Conservation (phyloP, 1,284 basidiomycete species). For the Inonotus obliquus region DNA sequence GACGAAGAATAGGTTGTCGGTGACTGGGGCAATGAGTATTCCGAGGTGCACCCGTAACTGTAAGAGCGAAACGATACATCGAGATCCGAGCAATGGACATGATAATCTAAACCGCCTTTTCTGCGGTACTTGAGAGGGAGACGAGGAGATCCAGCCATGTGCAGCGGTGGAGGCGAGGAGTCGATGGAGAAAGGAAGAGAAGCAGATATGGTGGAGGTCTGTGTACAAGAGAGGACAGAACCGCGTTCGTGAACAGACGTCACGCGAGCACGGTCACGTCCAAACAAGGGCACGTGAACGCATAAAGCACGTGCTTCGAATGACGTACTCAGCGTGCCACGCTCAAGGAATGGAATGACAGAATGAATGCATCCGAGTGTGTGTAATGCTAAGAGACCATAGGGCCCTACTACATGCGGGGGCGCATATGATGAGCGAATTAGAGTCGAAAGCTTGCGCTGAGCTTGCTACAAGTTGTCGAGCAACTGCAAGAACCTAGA, state of each 20-base stretch:
- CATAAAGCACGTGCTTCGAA: too few relatives aligned
- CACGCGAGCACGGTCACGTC: not conserved
- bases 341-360: too few relatives aligned
- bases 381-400: too few relatives aligned
- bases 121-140: slow-evolving; percentile 14
- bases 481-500: too few relatives aligned
- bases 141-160: slow-evolving; percentile 15
- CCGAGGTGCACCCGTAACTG: not conserved
- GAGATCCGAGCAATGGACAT: slow-evolving; percentile 1
- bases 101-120: slow-evolving; percentile 10
- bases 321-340: not conserved
- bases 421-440: too few relatives aligned
- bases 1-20: slow-evolving; percentile 13
- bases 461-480: too few relatives aligned
- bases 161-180: slow-evolving; percentile 2
- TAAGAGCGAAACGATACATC: slow-evolving; percentile 10
- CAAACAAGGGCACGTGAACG: slow-evolving; percentile 8
- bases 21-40: slow-evolving; percentile 9
- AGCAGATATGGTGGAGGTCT: slow-evolving; percentile 9
- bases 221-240: slow-evolving; percentile 8
- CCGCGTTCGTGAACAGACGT: not conserved
- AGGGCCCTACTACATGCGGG: too few relatives aligned
- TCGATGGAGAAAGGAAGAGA: not conserved
- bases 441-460: too few relatives aligned
- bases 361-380: too few relatives aligned